Conservation (phyloP, 495 filamentous ascomycete species). For the Xylona heveae region DNA sequence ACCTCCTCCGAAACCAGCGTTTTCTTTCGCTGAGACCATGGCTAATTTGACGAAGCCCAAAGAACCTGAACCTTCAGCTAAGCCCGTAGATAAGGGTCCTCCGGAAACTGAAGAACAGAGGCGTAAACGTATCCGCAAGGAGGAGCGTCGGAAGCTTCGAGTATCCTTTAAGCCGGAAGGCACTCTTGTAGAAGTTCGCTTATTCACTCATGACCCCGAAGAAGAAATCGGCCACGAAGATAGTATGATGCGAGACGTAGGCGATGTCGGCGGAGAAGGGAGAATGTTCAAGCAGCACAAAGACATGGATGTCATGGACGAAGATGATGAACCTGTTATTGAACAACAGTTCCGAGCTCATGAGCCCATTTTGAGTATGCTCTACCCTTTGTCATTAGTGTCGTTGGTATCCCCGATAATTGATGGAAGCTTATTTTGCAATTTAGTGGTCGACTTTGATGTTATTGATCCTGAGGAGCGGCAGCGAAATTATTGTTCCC, state of each 20-base stretch:
- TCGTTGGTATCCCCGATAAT: slow-evolving; percentile 8
- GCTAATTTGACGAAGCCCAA: slow-evolving; percentile 44
- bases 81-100: slow-evolving; percentile 28
- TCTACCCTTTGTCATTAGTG: not conserved
- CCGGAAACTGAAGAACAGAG: slow-evolving; percentile 63
- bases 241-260: slow-evolving; percentile 41
- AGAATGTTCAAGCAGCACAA: slow-evolving; percentile 58
- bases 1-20: slow-evolving; percentile 21
- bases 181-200: slow-evolving; percentile 44
- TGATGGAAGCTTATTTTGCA: slow-evolving; percentile 6
- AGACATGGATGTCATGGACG: slow-evolving; percentile 37
- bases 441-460: slow-evolving; percentile 31
- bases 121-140: slow-evolving; percentile 53
- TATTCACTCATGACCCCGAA: slow-evolving; percentile 62
- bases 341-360: slow-evolving; percentile 27
- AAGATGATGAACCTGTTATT: slow-evolving; percentile 32
- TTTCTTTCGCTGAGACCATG: slow-evolving; percentile 36
- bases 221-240: slow-evolving; percentile 55
- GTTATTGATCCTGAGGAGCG: slow-evolving; percentile 28
- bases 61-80: slow-evolving; percentile 27
- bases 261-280: slow-evolving; percentile 56
- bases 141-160: slow-evolving; percentile 46
- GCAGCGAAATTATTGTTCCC: slow-evolving; percentile 33
- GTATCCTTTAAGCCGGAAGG: slow-evolving; percentile 55
- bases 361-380: slow-evolving; percentile 20